phyloP scores from a whole-genome alignment of 805 yeast genomes.

The Priceomyces fermenticarens region DNA sequence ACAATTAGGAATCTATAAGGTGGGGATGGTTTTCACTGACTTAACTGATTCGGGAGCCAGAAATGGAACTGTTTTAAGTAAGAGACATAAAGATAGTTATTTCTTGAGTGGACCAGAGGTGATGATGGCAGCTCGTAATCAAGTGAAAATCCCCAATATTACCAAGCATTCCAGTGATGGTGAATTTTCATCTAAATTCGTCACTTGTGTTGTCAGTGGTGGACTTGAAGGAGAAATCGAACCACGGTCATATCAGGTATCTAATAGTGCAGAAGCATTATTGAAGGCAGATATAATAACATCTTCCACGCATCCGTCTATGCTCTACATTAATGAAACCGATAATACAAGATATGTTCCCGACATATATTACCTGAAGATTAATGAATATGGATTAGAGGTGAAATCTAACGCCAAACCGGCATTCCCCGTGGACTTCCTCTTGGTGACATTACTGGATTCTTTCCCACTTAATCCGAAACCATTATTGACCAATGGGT shows the following conservation, averaged over 20 bases:
- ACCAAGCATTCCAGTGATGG: slow-evolving; percentile 65
- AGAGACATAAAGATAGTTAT: slow-evolving; percentile 88
- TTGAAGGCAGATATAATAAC: slow-evolving; percentile 81
- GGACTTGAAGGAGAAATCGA: slow-evolving; percentile 86
- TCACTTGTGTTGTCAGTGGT: slow-evolving; percentile 93
- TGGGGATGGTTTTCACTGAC: slow-evolving; percentile 90
- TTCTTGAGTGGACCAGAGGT: slow-evolving; percentile 88
- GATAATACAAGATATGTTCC: slow-evolving; percentile 82
- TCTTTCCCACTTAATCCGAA: slow-evolving; percentile 75
- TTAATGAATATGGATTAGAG: slow-evolving; percentile 83
- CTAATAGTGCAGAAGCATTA: slow-evolving; percentile 82
- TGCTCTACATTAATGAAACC: slow-evolving; percentile 77
- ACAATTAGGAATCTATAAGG: slow-evolving; percentile 59
- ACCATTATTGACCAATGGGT: slow-evolving; percentile 51
- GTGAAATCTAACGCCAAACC: slow-evolving; percentile 90
- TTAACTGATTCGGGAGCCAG: slow-evolving; percentile 81
- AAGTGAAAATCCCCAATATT: slow-evolving; percentile 57
- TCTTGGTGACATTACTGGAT: slow-evolving; percentile 83
- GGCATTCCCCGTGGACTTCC: slow-evolving; percentile 87
- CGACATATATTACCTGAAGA: slow-evolving; percentile 79
- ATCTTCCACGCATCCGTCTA: slow-evolving; percentile 88
- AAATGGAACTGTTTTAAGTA: slow-evolving; percentile 87
- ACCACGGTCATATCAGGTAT: slow-evolving; percentile 85
- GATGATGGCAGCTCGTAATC: slow-evolving; percentile 77
- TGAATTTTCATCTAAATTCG: slow-evolving; percentile 79